Percentiles rank a stretch among this genome's conserved stretches.
phyloP scores from a whole-genome alignment of 108 stramenopile species.

The Phaeodactylum tricornutum region DNA sequence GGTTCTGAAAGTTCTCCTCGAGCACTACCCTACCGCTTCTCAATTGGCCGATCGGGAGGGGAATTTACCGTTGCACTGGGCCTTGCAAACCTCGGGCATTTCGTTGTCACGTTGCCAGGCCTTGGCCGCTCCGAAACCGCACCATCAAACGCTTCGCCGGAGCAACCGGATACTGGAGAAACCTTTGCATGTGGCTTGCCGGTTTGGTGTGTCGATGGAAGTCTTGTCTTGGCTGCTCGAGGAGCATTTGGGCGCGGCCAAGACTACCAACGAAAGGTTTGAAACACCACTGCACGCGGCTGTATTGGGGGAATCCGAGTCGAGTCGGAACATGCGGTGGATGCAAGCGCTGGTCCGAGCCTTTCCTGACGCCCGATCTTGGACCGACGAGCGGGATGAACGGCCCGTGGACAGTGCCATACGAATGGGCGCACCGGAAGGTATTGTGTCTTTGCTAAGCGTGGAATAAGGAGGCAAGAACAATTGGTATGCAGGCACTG shows the following conservation, averaged over 20 bases:
- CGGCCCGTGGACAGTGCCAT: no score
- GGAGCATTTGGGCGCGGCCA: neutral
- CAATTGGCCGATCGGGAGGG: conserved; percentile 3
- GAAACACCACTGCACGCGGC: neutral
- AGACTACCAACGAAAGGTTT: neutral
- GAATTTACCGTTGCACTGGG: neutral
- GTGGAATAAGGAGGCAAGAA: no score
- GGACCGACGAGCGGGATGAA: no score
- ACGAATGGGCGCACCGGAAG: no score
- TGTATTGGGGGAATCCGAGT: neutral
- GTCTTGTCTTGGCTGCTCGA: neutral
- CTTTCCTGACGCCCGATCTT: no score
- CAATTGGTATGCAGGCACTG: no score
- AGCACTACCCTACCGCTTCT: neutral
- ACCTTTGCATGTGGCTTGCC: conserved; percentile 1
- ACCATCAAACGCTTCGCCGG: no score
- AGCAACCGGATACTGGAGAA: no score
- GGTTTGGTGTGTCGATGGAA: neutral
- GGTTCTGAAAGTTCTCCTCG: neutral
- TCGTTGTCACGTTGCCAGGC: no score
- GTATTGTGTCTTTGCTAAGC: no score
- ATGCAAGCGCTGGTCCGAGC: no score
- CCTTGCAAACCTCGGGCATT: neutral
- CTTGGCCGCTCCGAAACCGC: neutral
- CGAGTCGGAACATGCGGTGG: no score